Conservation (phyloP, 352 stramenopile genomes). For the Phytophthora colocasiae region DNA sequence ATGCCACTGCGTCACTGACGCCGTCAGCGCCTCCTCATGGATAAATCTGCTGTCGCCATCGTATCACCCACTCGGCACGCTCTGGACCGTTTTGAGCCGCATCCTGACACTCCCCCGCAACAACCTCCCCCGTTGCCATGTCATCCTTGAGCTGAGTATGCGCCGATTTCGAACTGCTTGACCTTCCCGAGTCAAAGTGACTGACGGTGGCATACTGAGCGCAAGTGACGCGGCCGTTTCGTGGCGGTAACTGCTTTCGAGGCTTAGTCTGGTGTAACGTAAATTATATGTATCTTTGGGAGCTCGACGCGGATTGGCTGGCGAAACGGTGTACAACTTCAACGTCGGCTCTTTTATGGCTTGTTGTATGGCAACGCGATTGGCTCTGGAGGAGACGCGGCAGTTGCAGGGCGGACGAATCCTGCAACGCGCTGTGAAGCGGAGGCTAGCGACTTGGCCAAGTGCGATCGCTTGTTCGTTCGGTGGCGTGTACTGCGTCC, state of each 20-base stretch:
- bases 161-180: constrained; percentile 2
- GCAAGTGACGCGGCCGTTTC: neutral
- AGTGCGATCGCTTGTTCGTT: neutral
- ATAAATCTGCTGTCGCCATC: constrained; percentile 30
- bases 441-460: too few relatives aligned
- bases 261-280: constrained; percentile 12
- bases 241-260: constrained; percentile 1
- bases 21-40: constrained; percentile 4
- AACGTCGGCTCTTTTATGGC: constrained; percentile 17
- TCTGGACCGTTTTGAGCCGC: constrained; percentile 4
- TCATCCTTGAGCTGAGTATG: neutral
- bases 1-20: neutral
- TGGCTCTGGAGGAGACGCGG: neutral
- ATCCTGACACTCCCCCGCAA: constrained; percentile 2
- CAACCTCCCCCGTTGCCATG: neutral
- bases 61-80: constrained; percentile 5
- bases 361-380: neutral
- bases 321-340: constrained; percentile 17
- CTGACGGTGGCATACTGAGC: neutral
- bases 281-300: constrained; percentile 26
- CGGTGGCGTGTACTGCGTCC: constrained; percentile 5
- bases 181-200: neutral
- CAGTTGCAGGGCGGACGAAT: neutral
- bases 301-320: constrained; percentile 5
- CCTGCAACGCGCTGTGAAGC: neutral